Evolutionary conservation across 345 rosid species (phyloP).

Genomic region (Camelina hispida): DNA sequence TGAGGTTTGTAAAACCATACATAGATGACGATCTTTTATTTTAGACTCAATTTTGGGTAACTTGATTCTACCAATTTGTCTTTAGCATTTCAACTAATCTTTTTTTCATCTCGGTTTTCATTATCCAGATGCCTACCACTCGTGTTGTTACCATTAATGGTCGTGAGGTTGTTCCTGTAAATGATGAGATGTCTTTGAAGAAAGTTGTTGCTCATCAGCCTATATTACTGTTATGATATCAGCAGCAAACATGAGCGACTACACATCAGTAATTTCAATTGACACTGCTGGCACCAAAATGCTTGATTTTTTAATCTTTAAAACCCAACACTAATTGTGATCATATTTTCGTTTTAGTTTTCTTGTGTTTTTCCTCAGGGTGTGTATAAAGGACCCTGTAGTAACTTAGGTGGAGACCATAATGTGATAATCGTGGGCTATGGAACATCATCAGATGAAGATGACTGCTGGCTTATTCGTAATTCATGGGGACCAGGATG

Average conservation of each 20-base stretch:
- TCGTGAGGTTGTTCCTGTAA: constrained; percentile 61
- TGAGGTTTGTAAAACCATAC: constrained; percentile 47
- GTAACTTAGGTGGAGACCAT: constrained; percentile 1
- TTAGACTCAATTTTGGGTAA: not conserved
- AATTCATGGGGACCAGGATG: not conserved
- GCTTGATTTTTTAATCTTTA: not conserved
- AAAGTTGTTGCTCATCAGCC: constrained; percentile 75
- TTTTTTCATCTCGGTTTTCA: not conserved
- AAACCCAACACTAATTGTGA: not conserved
- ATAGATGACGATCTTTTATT: not conserved
- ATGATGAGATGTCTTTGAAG: constrained; percentile 66
- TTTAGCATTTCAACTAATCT: too few species aligned
- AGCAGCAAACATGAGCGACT: constrained; percentile 1
- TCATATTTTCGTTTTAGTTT: not conserved
- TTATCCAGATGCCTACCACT: constrained; percentile 57
- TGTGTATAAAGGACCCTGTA: constrained; percentile 36
- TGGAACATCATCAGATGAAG: constrained; percentile 1
- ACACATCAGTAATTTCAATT: constrained; percentile 55
- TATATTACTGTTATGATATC: constrained; percentile 48
- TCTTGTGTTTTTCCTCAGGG: constrained; percentile 23
- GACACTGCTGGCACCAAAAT: not conserved
- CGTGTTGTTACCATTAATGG: constrained; percentile 62
- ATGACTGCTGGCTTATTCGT: constrained; percentile 33
- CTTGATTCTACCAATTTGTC: not conserved
- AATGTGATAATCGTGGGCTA: constrained; percentile 34